Conservation (phyloP, 192 early-diverging fungal species). For the Entomortierella beljakovae region DNA sequence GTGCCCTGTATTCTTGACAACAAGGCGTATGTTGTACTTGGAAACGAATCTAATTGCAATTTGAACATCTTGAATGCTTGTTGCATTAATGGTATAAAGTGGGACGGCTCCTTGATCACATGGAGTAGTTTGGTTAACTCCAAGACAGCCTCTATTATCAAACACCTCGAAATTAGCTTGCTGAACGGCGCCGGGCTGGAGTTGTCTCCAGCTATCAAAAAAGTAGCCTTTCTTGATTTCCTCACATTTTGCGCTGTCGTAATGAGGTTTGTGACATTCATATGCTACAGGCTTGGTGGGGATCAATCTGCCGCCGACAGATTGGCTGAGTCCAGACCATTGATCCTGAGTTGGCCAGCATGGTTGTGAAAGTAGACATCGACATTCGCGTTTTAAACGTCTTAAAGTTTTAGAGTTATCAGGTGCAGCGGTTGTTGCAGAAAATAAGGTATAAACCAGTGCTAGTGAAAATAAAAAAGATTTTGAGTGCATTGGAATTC, state of each 20-base stretch:
- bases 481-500: conserved; percentile 5
- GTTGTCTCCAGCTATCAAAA: conserved; percentile 24
- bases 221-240: conserved; percentile 47
- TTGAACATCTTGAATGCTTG: conserved; percentile 38
- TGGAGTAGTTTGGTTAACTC: conserved; percentile 24
- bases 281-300: conserved; percentile 35
- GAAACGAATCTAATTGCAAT: conserved; percentile 45
- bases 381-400: background rate
- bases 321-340: conserved; percentile 37
- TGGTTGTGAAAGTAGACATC: conserved; percentile 16
- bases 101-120: conserved; percentile 53
- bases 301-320: conserved; percentile 35
- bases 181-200: conserved; percentile 24
- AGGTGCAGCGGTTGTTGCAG: no score
- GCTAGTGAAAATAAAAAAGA: background rate
- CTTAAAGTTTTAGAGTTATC: background rate
- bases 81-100: conserved; percentile 46
- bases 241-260: conserved; percentile 41
- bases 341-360: conserved; percentile 37
- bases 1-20: conserved; percentile 69
- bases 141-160: conserved; percentile 17
- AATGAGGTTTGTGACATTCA: conserved; percentile 41
- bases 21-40: conserved; percentile 60
- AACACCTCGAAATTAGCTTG: conserved; percentile 27
- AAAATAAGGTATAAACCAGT: no score